Conservation (phyloP, 495 filamentous ascomycete genomes). For the Margaritispora aquatica region DNA sequence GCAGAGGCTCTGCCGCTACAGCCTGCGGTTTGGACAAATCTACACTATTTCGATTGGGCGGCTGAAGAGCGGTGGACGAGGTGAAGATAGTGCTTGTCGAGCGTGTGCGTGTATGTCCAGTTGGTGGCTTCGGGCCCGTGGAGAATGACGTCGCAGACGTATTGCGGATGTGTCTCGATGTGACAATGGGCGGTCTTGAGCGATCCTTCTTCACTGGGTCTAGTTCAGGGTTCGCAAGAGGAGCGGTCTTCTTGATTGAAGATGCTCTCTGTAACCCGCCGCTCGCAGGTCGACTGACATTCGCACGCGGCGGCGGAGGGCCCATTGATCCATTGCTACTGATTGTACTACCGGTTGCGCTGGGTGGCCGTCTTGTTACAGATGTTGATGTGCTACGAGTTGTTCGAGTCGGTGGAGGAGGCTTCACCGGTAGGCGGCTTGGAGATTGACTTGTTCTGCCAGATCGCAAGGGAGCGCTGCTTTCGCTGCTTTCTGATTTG, state of each 20-base stretch:
- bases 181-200: slow-evolving; percentile 18
- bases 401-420: slow-evolving; percentile 5
- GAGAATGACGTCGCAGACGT: slow-evolving; percentile 13
- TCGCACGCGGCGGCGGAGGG: slow-evolving; percentile 14
- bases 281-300: slow-evolving; percentile 10
- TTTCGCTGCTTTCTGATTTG: neutral
- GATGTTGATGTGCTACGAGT: slow-evolving; percentile 19
- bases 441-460: slow-evolving; percentile 32
- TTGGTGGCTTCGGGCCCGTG: slow-evolving; percentile 1
- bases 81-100: slow-evolving; percentile 32
- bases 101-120: slow-evolving; percentile 21
- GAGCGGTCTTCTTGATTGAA: slow-evolving; percentile 4
- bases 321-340: slow-evolving; percentile 16
- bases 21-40: slow-evolving; percentile 22
- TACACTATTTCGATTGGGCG: slow-evolving; percentile 24
- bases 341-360: slow-evolving; percentile 10
- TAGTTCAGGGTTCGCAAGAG: slow-evolving; percentile 7
- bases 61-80: slow-evolving; percentile 37
- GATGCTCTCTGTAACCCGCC: slow-evolving; percentile 10
- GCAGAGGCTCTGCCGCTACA: slow-evolving; percentile 22
- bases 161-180: slow-evolving; percentile 21
- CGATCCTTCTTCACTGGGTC: slow-evolving; percentile 20
- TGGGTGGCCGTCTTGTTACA: slow-evolving; percentile 6
- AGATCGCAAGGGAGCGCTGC: neutral
- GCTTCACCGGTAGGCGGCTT: slow-evolving; percentile 41